Evolutionary conservation across 2,329 filamentous ascomycete genomes (phyloP).

Genomic region (Fusarium papillatum): DNA sequence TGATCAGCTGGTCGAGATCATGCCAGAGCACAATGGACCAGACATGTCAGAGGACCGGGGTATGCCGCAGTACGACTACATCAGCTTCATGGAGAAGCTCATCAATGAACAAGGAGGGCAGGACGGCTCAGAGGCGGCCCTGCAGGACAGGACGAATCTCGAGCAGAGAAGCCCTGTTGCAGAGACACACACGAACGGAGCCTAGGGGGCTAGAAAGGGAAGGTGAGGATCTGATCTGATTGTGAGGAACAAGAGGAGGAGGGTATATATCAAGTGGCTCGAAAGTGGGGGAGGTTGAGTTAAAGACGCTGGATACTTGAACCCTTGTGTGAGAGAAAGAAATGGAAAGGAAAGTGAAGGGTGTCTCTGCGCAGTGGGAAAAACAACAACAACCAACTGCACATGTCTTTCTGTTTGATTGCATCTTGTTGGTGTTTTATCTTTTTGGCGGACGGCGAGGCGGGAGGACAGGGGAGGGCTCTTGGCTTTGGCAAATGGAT

Average conservation of each 20-base stretch:
- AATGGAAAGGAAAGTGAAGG: slow-evolving; percentile 10
- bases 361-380: slow-evolving; percentile 18
- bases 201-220: slow-evolving; percentile 26
- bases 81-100: slow-evolving; percentile 95
- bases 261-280: slow-evolving; percentile 30
- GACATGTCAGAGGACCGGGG: slow-evolving; percentile 90
- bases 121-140: slow-evolving; percentile 45
- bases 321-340: slow-evolving; percentile 8
- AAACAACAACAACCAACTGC: neutral
- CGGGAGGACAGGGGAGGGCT: slow-evolving; percentile 3
- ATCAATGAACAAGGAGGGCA: slow-evolving; percentile 62
- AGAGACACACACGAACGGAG: slow-evolving; percentile 50
- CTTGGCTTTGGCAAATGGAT: slow-evolving; percentile 39
- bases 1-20: slow-evolving; percentile 88
- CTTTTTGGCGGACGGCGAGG: slow-evolving; percentile 28
- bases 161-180: slow-evolving; percentile 43
- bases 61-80: slow-evolving; percentile 93
- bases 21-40: slow-evolving; percentile 87
- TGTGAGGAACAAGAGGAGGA: neutral
- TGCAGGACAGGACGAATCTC: slow-evolving; percentile 52
- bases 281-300: slow-evolving; percentile 10
- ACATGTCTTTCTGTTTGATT: slow-evolving; percentile 30
- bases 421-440: slow-evolving; percentile 39
- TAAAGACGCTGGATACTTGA: slow-evolving; percentile 17
- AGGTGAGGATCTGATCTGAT: neutral